Evolutionary conservation across 345 rosid genomes (phyloP).

Genomic region (Rubroshorea leprosula): DNA sequence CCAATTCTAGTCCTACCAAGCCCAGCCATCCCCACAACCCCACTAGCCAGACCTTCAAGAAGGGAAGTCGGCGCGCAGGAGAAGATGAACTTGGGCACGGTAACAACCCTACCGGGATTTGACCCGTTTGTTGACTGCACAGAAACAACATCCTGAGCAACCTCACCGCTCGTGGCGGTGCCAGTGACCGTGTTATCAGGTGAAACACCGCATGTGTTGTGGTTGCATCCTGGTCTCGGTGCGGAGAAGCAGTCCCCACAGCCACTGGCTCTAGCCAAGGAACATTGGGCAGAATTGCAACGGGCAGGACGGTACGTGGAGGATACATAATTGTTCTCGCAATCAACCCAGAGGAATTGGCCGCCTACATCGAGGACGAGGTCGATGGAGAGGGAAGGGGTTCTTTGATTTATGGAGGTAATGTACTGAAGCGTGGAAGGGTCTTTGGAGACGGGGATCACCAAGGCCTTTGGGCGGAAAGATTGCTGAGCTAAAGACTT

Average conservation of each 20-base stretch:
- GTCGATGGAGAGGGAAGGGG: conserved; percentile 40
- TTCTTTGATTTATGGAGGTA: conserved; percentile 45
- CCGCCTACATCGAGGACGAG: conserved; percentile 63
- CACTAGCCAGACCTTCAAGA: conserved; percentile 42
- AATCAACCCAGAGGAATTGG: conserved; percentile 50
- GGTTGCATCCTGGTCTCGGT: conserved; percentile 64
- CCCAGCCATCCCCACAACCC: conserved; percentile 60
- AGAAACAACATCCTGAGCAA: conserved; percentile 47
- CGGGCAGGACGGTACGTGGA: conserved; percentile 38
- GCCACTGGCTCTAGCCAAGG: conserved; percentile 36
- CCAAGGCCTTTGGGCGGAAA: conserved; percentile 55
- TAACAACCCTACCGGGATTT: conserved; percentile 46
- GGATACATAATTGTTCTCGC: conserved; percentile 1
- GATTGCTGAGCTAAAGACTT: conserved; percentile 24
- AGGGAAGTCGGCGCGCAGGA: conserved; percentile 37
- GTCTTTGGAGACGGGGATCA: conserved; percentile 53
- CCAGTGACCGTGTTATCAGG: conserved; percentile 44
- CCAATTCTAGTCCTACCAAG: conserved; percentile 48
- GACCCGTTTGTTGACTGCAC: conserved; percentile 57
- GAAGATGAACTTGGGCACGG: conserved; percentile 33
- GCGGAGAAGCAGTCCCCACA: conserved; percentile 42
- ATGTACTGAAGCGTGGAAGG: conserved; percentile 49
- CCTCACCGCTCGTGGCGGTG: conserved; percentile 42
- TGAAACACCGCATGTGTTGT: conserved; percentile 45
- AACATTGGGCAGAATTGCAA: conserved; percentile 60